Base-by-base conservation (phyloP, 768 basidiomycete genomes). In the Lactarius tabidus region DNA sequence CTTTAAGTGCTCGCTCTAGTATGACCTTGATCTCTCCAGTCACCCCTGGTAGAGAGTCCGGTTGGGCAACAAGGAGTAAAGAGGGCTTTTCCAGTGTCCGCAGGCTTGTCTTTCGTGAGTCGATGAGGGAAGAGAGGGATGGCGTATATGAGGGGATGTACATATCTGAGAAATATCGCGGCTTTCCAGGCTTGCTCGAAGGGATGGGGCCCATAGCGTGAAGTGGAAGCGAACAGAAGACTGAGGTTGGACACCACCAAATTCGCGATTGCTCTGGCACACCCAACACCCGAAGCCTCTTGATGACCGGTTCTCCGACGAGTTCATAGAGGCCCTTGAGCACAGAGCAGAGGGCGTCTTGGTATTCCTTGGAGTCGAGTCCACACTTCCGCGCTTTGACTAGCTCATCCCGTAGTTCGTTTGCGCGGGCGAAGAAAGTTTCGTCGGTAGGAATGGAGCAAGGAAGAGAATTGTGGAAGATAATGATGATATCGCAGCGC, bases 131-230 rank as follows among this genome's bases (percentile, higher is more conserved):
- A n/a, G 23, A 48, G 5, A 48, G 23, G 0, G 45, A 48, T 6
- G 45, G 45, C 7, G 45, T 48, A 15, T 48, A 48, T n/a, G 45
- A 48, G 14, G 45, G 23, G 45, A 48, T 10, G n/a, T 55, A 67
- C 1, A 64, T 10, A 28, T 69, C 61, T 1, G 55, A 60, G 14
- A 68, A 53, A 48, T 63, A 58, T 3, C 28, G 57, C 28, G n/a
- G n/a, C n/a, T n/a, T 54, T 17, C 6, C 15, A 1, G 14, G 3
- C 17, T 10, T 52, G 18, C 26, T 15, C 31, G 43, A 43, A 8
- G 53, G 43, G 33, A 67, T 65, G 6, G 63, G 53, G 5, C 65
- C 67, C 39, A 68, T 68, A 18, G 68, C 67, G 9, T 69, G 68
- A 12, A 69, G 51, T 15, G 68, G 68, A 26, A 69, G 67, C 15